Conservation (phyloP, 805 yeast genomes). For the Yarrowia sp. region DNA sequence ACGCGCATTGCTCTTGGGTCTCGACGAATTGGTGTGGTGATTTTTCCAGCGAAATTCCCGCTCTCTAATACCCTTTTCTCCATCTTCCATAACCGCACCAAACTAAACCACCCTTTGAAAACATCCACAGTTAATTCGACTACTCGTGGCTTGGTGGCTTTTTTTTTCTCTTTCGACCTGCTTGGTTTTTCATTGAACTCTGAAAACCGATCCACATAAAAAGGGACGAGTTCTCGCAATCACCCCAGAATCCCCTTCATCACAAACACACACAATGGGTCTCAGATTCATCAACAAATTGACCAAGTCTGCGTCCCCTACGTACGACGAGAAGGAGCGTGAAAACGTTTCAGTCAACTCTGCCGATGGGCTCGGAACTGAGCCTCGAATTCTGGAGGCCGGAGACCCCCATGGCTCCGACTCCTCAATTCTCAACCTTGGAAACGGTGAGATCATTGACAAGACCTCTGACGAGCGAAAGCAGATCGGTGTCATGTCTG, state of each 20-base stretch:
- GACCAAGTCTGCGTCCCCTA: slow-evolving; percentile 23
- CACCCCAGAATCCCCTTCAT: neutral
- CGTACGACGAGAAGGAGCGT: slow-evolving; percentile 26
- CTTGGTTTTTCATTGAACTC: slow-evolving; percentile 9
- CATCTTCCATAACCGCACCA: neutral
- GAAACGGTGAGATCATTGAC: slow-evolving; percentile 36
- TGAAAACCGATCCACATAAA: neutral
- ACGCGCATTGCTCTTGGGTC: slow-evolving; percentile 12
- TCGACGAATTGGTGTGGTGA: slow-evolving; percentile 5
- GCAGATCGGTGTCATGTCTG: slow-evolving; percentile 60
- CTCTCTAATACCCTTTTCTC: too few species aligned
- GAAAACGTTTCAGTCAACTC: slow-evolving; percentile 20
- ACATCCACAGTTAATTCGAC: slow-evolving; percentile 8
- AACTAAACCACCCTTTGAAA: neutral
- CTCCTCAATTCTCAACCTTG: slow-evolving; percentile 28
- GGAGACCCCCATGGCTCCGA: slow-evolving; percentile 31
- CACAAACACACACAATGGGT: slow-evolving; percentile 14
- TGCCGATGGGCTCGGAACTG: slow-evolving; percentile 28
- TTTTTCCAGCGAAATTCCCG: neutral
- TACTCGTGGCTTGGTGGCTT: slow-evolving; percentile 33
- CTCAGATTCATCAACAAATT: slow-evolving; percentile 34
- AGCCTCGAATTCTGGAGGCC: slow-evolving; percentile 18
- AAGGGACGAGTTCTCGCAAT: neutral
- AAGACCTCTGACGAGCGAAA: slow-evolving; percentile 38
- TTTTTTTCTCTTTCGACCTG: neutral